A percentile compares a stretch with the other conserved stretches of the same genome.
Evolutionary conservation across 345 rosid species (phyloP).

Genomic region (Lepidium aucheri): DNA sequence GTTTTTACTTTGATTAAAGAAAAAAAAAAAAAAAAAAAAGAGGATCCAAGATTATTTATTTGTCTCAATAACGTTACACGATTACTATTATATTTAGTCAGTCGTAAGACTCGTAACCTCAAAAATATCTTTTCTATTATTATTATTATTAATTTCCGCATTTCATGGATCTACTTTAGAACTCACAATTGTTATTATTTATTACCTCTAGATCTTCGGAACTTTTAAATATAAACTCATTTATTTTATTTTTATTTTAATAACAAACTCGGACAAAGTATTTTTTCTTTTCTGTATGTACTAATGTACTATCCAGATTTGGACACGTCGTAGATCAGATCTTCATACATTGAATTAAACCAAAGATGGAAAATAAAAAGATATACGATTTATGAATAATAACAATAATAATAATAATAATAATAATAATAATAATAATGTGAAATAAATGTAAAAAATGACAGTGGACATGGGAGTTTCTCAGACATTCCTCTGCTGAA

Average conservation of each 20-base stretch:
- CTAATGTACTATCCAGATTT: background rate
- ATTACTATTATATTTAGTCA: background rate
- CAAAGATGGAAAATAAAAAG: background rate
- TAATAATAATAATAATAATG: background rate
- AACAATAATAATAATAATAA: background rate
- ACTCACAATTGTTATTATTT: background rate
- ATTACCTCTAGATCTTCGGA: background rate
- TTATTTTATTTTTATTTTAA: too few relatives aligned
- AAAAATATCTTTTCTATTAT: background rate
- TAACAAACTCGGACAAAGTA: too few relatives aligned
- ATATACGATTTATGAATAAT: background rate
- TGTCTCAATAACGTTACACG: background rate
- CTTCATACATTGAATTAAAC: background rate
- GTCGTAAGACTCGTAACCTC: constrained; percentile 10
- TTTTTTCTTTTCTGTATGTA: background rate
- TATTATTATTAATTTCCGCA: constrained; percentile 11
- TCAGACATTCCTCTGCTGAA: constrained; percentile 53
- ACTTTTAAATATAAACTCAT: background rate
- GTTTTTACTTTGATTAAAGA: background rate
- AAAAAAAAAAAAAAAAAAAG: too few relatives aligned
- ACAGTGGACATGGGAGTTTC: constrained; percentile 86
- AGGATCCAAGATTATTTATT: constrained; percentile 1
- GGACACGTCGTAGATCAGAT: background rate
- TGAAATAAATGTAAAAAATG: constrained; percentile 15
- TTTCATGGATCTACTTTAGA: constrained; percentile 24